Percentiles rank a stretch among this genome's conserved stretches.
Evolutionary conservation across 2,329 filamentous ascomycete species (phyloP).

Genomic region (Harringtonia aguacate): DNA sequence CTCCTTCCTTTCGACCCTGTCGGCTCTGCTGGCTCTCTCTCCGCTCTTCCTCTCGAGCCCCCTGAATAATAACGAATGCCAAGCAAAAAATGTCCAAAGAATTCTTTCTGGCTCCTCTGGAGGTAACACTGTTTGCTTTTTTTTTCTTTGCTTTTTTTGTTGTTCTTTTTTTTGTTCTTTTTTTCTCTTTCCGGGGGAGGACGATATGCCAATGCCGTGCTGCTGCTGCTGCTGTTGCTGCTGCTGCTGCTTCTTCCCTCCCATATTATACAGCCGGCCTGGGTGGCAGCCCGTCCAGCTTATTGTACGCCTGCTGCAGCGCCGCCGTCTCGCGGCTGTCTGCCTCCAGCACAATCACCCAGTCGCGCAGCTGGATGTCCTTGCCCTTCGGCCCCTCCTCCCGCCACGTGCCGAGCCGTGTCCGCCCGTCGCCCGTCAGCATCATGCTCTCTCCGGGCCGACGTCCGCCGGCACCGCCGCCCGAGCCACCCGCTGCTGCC

Average conservation of each 20-base stretch:
- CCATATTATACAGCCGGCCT: constrained; percentile 2
- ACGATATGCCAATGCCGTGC: too few species aligned
- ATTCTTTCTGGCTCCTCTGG: too few species aligned
- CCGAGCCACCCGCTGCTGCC: constrained; percentile 20
- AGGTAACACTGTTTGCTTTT: too few species aligned
- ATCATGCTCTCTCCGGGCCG: constrained; percentile 24
- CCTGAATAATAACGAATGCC: too few species aligned
- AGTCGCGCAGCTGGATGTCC: constrained; percentile 76
- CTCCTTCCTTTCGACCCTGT: too few species aligned
- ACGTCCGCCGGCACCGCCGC: constrained; percentile 1
- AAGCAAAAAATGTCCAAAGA: too few species aligned
- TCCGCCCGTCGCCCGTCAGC: constrained; percentile 47
- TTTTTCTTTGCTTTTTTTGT: too few species aligned
- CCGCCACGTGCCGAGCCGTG: constrained; percentile 61
- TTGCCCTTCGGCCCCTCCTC: constrained; percentile 69
- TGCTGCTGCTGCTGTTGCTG: too few species aligned
- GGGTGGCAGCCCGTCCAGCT: constrained; percentile 33
- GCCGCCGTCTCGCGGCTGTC: constrained; percentile 57
- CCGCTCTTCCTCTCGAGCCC: too few species aligned
- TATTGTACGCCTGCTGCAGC: constrained; percentile 46
- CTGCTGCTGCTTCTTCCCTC: not conserved
- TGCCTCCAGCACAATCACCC: constrained; percentile 67
- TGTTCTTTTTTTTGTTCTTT: too few species aligned
- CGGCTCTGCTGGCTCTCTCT: too few species aligned
- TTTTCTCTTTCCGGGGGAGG: too few species aligned